phyloP scores from a whole-genome alignment of 768 basidiomycete genomes.

The Baorangia bicolor region DNA sequence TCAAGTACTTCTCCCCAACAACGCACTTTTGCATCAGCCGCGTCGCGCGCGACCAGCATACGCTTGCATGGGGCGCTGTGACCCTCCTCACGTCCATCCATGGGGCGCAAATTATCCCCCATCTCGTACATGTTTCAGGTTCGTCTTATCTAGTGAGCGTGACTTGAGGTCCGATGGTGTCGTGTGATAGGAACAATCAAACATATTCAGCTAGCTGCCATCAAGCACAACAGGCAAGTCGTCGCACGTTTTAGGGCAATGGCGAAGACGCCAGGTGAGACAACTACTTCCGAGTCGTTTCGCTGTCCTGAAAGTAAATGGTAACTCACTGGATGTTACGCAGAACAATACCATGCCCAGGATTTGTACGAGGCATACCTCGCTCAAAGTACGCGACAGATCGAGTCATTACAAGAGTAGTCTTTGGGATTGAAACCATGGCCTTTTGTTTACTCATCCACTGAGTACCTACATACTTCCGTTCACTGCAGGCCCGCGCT shows the following conservation, averaged over 20 bases:
- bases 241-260: constrained; percentile 64
- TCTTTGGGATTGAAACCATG: background rate
- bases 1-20: constrained; percentile 72
- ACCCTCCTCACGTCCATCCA: constrained; percentile 68
- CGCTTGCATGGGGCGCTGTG: constrained; percentile 75
- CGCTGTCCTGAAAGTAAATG: background rate
- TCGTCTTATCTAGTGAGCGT: constrained; percentile 19
- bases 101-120: constrained; percentile 59
- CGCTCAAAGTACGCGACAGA: constrained; percentile 55
- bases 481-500: background rate
- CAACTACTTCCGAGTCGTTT: background rate
- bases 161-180: background rate
- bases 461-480: background rate
- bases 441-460: no score
- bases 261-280: constrained; percentile 52
- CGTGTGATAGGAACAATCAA: constrained; percentile 72
- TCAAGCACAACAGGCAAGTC: constrained; percentile 68
- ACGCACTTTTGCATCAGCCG: constrained; percentile 86
- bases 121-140: constrained; percentile 84
- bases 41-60: constrained; percentile 78
- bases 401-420: constrained; percentile 65
- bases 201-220: constrained; percentile 76
- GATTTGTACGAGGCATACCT: constrained; percentile 63
- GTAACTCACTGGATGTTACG: background rate
- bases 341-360: constrained; percentile 48